Conservation (phyloP, 768 basidiomycete species). For the Trametes cubensis region DNA sequence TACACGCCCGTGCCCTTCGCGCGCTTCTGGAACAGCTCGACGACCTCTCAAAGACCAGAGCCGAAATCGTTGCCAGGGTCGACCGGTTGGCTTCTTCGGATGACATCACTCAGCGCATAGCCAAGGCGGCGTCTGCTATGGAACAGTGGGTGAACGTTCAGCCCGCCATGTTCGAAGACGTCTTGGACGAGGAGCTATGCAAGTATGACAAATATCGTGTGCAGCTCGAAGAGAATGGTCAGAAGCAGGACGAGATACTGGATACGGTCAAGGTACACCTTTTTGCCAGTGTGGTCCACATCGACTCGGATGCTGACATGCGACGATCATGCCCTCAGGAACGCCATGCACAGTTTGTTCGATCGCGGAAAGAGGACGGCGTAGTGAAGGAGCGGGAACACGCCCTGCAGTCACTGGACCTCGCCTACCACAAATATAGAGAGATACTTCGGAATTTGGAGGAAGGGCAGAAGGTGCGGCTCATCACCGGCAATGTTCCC, state of each 20-base stretch:
- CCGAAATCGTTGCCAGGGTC: slow-evolving; percentile 65
- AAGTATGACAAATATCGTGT: slow-evolving; percentile 74
- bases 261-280: slow-evolving; percentile 64
- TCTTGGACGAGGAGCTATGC: slow-evolving; percentile 73
- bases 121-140: slow-evolving; percentile 65
- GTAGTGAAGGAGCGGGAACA: slow-evolving; percentile 78
- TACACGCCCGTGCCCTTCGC: slow-evolving; percentile 70
- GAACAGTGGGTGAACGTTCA: slow-evolving; percentile 71
- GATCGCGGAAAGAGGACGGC: slow-evolving; percentile 77
- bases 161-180: slow-evolving; percentile 86
- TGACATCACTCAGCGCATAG: slow-evolving; percentile 70
- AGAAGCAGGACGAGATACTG: slow-evolving; percentile 67
- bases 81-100: slow-evolving; percentile 64
- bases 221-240: slow-evolving; percentile 57
- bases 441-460: slow-evolving; percentile 85
- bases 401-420: slow-evolving; percentile 79
- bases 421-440: slow-evolving; percentile 84
- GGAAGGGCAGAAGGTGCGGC: slow-evolving; percentile 79
- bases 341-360: slow-evolving; percentile 72
- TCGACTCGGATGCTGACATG: no score
- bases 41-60: slow-evolving; percentile 62
- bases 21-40: slow-evolving; percentile 80
- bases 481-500: neutral
- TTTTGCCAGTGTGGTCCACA: neutral
- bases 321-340: slow-evolving; percentile 40